Evolutionary conservation across 495 filamentous ascomycete genomes (phyloP).

Genomic region (Neohortaea acidophila): DNA sequence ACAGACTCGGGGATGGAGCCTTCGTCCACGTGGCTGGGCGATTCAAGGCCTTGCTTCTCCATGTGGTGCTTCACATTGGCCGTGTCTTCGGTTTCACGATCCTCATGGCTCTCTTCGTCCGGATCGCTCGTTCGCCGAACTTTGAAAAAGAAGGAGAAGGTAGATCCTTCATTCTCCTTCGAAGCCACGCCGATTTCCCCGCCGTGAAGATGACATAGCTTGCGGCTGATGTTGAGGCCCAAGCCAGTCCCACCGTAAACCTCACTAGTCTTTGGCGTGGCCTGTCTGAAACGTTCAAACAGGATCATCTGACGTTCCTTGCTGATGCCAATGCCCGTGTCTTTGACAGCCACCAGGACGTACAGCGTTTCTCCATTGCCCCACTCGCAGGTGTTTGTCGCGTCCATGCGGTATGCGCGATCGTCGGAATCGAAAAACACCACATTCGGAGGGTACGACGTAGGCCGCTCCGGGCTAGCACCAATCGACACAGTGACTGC

Average conservation of each 20-base stretch:
- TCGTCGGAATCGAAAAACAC: slow-evolving; percentile 22
- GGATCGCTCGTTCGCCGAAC: background rate
- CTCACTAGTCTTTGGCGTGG: slow-evolving; percentile 26
- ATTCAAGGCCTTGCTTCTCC: background rate
- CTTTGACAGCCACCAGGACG: slow-evolving; percentile 26
- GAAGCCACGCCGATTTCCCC: slow-evolving; percentile 28
- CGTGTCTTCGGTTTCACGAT: background rate
- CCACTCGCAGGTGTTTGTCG: slow-evolving; percentile 22
- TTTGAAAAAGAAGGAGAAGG: slow-evolving; percentile 15
- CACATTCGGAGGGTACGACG: slow-evolving; percentile 24
- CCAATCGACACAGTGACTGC: slow-evolving; percentile 20
- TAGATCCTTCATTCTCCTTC: slow-evolving; percentile 21
- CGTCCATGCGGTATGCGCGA: slow-evolving; percentile 18
- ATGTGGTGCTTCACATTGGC: background rate
- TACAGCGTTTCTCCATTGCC: slow-evolving; percentile 22
- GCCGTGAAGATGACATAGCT: slow-evolving; percentile 26
- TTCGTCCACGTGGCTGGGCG: background rate
- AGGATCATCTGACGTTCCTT: slow-evolving; percentile 20
- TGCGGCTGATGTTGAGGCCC: slow-evolving; percentile 27
- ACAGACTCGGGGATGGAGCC: background rate
- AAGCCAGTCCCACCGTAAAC: slow-evolving; percentile 28
- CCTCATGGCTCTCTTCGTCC: too few relatives aligned
- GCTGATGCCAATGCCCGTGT: slow-evolving; percentile 27
- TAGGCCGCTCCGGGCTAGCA: slow-evolving; percentile 19
- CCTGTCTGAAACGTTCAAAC: slow-evolving; percentile 26